Conservation (phyloP, 2,329 filamentous ascomycete species). For the Diatrype stigma region DNA sequence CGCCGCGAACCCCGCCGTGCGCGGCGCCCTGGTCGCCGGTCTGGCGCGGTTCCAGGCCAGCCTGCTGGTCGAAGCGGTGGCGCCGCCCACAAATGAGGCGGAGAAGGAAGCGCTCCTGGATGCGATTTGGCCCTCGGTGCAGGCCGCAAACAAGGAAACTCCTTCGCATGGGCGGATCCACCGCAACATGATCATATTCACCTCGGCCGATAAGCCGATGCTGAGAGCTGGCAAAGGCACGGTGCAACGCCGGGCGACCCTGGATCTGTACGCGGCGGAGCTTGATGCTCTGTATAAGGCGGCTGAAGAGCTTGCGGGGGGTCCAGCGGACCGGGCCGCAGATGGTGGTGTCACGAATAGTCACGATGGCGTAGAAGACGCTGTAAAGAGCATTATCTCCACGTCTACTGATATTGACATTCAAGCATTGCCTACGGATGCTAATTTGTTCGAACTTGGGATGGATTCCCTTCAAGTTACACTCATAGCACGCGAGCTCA, state of each 20-base stretch:
- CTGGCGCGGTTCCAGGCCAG: slow-evolving; percentile 20
- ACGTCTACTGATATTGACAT: slow-evolving; percentile 9
- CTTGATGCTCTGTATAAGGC: slow-evolving; percentile 28
- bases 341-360: background rate
- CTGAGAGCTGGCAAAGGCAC: slow-evolving; percentile 32
- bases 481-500: slow-evolving; percentile 6
- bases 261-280: slow-evolving; percentile 25
- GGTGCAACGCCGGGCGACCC: slow-evolving; percentile 26
- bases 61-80: slow-evolving; percentile 20
- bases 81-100: background rate
- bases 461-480: slow-evolving; percentile 18
- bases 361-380: background rate
- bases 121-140: slow-evolving; percentile 13
- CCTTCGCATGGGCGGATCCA: slow-evolving; percentile 14
- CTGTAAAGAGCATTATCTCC: slow-evolving; percentile 8
- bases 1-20: slow-evolving; percentile 27
- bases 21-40: slow-evolving; percentile 30
- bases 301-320: too few species aligned
- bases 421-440: slow-evolving; percentile 1
- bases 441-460: slow-evolving; percentile 16
- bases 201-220: slow-evolving; percentile 27
- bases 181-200: slow-evolving; percentile 25
- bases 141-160: slow-evolving; percentile 8
- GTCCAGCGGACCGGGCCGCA: background rate
- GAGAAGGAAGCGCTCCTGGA: slow-evolving; percentile 10